Base-by-base conservation (phyloP, 495 filamentous ascomycete species). In the Penicillium bovifimosum region DNA sequence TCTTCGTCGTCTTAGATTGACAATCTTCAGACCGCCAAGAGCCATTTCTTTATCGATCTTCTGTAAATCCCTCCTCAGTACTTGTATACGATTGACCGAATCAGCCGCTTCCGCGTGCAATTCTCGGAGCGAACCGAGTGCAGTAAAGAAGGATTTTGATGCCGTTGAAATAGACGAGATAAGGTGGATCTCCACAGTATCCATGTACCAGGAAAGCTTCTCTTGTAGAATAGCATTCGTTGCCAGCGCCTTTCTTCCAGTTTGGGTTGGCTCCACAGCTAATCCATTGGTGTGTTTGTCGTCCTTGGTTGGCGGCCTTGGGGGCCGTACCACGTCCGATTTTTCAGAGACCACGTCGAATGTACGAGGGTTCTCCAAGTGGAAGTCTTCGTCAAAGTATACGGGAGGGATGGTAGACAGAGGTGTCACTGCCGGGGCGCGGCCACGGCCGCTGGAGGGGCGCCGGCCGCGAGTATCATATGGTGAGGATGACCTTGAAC, bases 151-250 rank as follows among this genome's bases (percentile, higher is more conserved):
- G 0, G 91, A 96, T 7, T 88, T 88, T 1, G 91, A 96, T 1
- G 95, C 93, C 0, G 86, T 91, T 2, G 92, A 96, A 17, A 99
- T 97, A 0, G 91, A 95, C 2, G 88, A 91, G 51, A 99, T 97
- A 8, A 99, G 78, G 64, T 99, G 93, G 44, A 97, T 88, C 62
- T 99, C 93, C 16, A 99, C 88, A 0, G 95, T 99, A 65, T 99
- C 93, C 93, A 99, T 96, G 60, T 99, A 99, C 93, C 93, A 99
- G 1, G 92, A 96, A 3, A 99, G 77, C 64, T 99, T 99, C 63
- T 99, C 93, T 64, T 99, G 93, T n/a, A 99, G 71, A 40, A 99
- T 97, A 1, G 93, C 93, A 71, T 99, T 99, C 0, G 91, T 96
- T 31, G 95, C 91, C 4, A 98, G 76, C 13, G 87, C 88, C 67